These are phyloP conservation scores for Xylaria sp. DNA, from an alignment of 2,329 filamentous ascomycete species.

Conservation along the genomic window DNA sequence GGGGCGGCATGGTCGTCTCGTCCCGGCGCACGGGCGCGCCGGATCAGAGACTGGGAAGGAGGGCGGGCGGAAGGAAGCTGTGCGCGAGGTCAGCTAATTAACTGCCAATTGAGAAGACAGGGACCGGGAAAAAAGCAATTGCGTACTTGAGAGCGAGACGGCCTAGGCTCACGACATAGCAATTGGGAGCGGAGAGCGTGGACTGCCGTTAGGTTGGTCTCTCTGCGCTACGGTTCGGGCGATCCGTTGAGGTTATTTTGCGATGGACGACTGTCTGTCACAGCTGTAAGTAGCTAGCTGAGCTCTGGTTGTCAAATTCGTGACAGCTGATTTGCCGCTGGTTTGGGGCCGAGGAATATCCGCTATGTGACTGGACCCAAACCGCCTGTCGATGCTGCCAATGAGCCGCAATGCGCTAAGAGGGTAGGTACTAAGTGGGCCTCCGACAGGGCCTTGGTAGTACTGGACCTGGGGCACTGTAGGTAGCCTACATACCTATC, in stretches of 20 bases:
- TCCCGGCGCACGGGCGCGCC: slow-evolving; percentile 8
- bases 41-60: background rate
- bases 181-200: background rate
- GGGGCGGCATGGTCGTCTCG: slow-evolving; percentile 69
- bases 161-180: background rate
- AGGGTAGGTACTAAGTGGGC: too few relatives aligned
- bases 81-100: background rate
- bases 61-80: background rate
- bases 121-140: background rate
- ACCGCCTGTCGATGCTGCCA: background rate
- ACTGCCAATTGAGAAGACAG: background rate
- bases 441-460: too few relatives aligned
- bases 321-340: too few relatives aligned
- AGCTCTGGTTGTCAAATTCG: too few relatives aligned
- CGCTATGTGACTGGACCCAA: background rate
- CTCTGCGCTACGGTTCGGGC: too few relatives aligned
- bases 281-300: too few relatives aligned
- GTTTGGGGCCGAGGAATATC: slow-evolving; percentile 23
- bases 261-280: too few relatives aligned
- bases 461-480: too few relatives aligned
- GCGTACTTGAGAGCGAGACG: background rate
- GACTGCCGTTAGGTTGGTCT: background rate
- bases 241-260: too few relatives aligned
- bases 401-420: slow-evolving; percentile 17
- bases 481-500: too few relatives aligned